Evolutionary conservation across 768 basidiomycete genomes (phyloP), one percentile per base, ranked within the genome.

Genomic region (Chalciporus piperatus): DNA sequence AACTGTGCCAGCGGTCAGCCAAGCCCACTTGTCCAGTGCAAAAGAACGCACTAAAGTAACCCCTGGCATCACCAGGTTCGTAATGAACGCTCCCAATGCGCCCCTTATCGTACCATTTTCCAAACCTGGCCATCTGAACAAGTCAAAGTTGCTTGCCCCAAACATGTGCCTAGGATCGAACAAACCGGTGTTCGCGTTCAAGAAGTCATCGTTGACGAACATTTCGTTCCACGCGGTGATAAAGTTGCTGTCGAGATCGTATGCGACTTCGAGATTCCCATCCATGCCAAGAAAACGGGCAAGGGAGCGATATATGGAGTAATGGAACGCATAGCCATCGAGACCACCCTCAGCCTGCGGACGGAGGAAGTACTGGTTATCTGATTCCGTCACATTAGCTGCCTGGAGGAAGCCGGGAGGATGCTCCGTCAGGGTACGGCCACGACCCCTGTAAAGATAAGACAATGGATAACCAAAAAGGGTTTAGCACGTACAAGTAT

Each of bases 281-380:
- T 97, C 94, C 92, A 96, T 95, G 47, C 93, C 94, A 42, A 96
- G 78, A 74, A 94, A 92, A 45, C 94, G 89, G 27, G 85, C 74
- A 47, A 96, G 72, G 3, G 88, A 74, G 52, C 94, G 94, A 65
- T 97, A 96, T 48, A 87, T 86, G 41, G 94, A 96, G 68, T 96
- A 97, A 68, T 97, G 94, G 76, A 96, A 96, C 1, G 94, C 93
- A 42, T 84, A 83, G 32, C 76, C 75, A 60, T 97, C 94, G 45
- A 97, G 74, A 20, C 71, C 87, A 52, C 80, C 82, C 17, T 76
- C 62, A 6, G 74, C 73, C 14, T 77, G 74, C 9, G 84, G 76
- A 20, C 94, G 87, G 41, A 96, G 73, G 73, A 96, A 97, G 68
- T 81, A 96, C 67, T 89, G 79, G 54, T 80, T 75, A 51, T 88